These are phyloP conservation scores for Fusarium sp. DNA, from an alignment of 2,329 filamentous ascomycete genomes.

Conservation along the genomic window DNA sequence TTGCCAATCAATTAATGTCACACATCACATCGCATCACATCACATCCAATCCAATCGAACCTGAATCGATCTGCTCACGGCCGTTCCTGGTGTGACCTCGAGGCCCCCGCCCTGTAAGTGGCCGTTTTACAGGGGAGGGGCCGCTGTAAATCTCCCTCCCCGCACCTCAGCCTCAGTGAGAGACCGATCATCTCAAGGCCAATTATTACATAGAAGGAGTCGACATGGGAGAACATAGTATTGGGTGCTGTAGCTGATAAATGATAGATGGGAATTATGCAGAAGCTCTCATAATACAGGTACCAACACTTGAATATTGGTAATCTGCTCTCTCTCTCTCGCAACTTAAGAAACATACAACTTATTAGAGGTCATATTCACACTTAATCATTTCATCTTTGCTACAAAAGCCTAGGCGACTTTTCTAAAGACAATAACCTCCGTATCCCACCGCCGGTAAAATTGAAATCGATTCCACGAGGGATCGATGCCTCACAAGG, in stretches of 20 bases:
- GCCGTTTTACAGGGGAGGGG: constrained; percentile 15
- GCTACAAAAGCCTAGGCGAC: constrained; percentile 11
- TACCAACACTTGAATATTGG: no score
- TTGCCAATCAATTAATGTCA: constrained; percentile 32
- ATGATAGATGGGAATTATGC: neutral
- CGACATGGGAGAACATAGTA: no score
- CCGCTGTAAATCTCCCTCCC: constrained; percentile 20
- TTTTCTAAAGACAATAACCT: constrained; percentile 33
- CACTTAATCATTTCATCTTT: constrained; percentile 9
- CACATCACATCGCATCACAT: neutral
- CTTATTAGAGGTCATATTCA: neutral
- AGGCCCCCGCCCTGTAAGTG: constrained; percentile 37
- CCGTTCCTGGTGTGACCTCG: constrained; percentile 38
- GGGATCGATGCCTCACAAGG: constrained; percentile 13
- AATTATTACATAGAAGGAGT: constrained; percentile 3
- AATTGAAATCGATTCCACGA: constrained; percentile 8
- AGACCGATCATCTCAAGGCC: neutral
- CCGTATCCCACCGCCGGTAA: constrained; percentile 14
- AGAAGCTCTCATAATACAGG: neutral
- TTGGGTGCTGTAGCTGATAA: no score
- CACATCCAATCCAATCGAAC: neutral
- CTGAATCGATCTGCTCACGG: constrained; percentile 29
- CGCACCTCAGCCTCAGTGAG: constrained; percentile 25
- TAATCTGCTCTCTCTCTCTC: no score
- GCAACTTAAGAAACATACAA: neutral